Evolutionary conservation across 225 moss, liverwort and hornwort species (phyloP), one percentile per base, ranked within the genome.

Genomic region (Pleurozium schreberi): DNA sequence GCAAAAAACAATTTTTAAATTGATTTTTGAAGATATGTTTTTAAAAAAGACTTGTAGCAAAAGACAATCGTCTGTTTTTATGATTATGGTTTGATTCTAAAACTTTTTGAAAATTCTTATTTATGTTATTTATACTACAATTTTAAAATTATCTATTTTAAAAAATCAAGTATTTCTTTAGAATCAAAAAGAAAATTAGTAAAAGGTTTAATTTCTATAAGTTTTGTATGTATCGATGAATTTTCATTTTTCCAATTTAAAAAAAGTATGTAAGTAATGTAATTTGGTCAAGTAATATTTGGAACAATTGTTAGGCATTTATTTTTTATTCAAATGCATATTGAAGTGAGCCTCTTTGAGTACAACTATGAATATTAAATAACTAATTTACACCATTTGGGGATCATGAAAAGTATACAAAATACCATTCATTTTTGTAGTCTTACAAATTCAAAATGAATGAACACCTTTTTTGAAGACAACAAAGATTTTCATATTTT

Each of bases 341-440:
- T 13, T 20, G 13, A 52, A 50, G 34, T 2, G 0, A 34, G 13
- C 1, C 33, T 33, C 20, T 11, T 50, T 30, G 0, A 21, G 9
- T 50, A 21, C 9, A 77, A 9, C 18, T 22, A 23, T 36, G 1
- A 53, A 9, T 22, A 38, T 13, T 38, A 23, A 36, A 0, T 53
- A 21, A 0, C 13, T 14, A 36, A 22, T 34, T 25, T 22, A 9
- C 1, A 53, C 23, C 53, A 25, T 38, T 25, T 21, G n/a, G n/a
- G n/a, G n/a, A n/a, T n/a, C n/a, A 2, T 53, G 2, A 36, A 33
- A 52, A 36, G 23, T 8, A 36, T 36, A 9, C 0, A 76, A 0
- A 20, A 34, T 34, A 1, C 1, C 0, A 5, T 23, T 36, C 1
- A 0, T 34, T 76, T 49, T 34, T 21, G 7, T 75, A 0, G 8